These are phyloP conservation scores for Ottelia alismoides DNA, from an alignment of 106 monocot species.

Conservation along the genomic window DNA sequence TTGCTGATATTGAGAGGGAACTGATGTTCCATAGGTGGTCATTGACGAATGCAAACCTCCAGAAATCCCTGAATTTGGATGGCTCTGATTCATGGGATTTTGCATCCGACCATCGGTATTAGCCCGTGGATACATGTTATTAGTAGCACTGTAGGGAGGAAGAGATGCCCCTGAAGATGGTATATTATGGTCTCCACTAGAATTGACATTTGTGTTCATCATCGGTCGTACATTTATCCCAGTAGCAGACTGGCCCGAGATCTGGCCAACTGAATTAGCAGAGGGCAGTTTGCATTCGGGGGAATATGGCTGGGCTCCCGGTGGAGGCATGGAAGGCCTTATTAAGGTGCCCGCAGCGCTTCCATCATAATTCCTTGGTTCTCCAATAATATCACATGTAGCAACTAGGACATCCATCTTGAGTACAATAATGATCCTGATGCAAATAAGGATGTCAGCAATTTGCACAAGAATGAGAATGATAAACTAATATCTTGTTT, in stretches of 20 bases:
- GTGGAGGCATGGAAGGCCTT: slow-evolving; percentile 16
- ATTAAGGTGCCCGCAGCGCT: too few species aligned
- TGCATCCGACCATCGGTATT: slow-evolving; percentile 3
- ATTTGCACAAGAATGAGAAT: not conserved
- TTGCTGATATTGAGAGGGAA: slow-evolving; percentile 11
- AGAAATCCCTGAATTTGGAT: not conserved
- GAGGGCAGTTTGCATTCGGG: too few species aligned
- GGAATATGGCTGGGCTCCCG: slow-evolving; percentile 8
- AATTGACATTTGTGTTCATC: not conserved
- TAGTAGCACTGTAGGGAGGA: slow-evolving; percentile 9
- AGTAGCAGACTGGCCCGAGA: not conserved
- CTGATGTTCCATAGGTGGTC: not conserved
- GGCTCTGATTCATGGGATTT: slow-evolving; percentile 9
- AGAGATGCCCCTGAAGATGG: too few species aligned
- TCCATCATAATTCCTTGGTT: too few species aligned
- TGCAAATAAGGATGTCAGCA: not conserved
- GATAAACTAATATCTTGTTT: not conserved
- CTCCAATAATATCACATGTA: slow-evolving; percentile 50
- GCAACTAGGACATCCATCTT: slow-evolving; percentile 65
- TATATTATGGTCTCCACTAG: too few species aligned
- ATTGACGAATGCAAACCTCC: not conserved
- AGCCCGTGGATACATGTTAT: slow-evolving; percentile 1
- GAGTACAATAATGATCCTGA: slow-evolving; percentile 78
- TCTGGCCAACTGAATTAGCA: too few species aligned
- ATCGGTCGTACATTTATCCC: not conserved